Base-by-base conservation (phyloP, 2,329 filamentous ascomycete species). In the Claviceps monticola region DNA sequence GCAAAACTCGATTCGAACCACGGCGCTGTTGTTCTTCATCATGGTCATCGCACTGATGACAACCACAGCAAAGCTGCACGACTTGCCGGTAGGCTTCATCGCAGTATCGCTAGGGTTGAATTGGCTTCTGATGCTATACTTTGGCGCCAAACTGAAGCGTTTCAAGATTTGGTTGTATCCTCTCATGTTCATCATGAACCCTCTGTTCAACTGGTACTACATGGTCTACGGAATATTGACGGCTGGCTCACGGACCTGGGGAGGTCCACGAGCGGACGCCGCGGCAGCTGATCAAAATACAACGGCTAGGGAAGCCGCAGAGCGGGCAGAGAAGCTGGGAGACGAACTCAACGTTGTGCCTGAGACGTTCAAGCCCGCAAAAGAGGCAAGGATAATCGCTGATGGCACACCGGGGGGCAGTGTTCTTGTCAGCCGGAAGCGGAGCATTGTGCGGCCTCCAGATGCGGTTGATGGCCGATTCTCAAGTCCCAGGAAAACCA, bases 161-260 rank as follows among this genome's bases (percentile, higher is more conserved):
- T 96, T 84, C 73, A 97, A 98, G 73, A 86, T 94, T 56, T 91
- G 88, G 84, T 74, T 97, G 5, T 97, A 97, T 64, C 91, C 91
- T 0, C 61, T 97, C 56, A 96, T 97, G 89, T 97, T 96, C 64
- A 70, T 95, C 46, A 67, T 96, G 56, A 97, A 96, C 63, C 91
- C 93, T 0, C 94, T 97, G 64, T 90, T 96, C 75, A 97, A 97
- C 68, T 97, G 91, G 91, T 79, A 88, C 53, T 97, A 97, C 71
- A 95, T 96, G 86, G 85, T 95, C 2, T 95, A 96, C 66, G 90
- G 89, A 45, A 94, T 95, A 59, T 93, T 95, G 67, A 96, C 91
- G 0, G 89, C 90, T 34, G 89, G 90, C 19, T 88, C 95, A 65
- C 79, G 91, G 57, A 97, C 91, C 1, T 98, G 93, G 91, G 91